Evolutionary conservation across 352 stramenopile genomes (phyloP).

Genomic region (Chrysophaeum taylorii): DNA sequence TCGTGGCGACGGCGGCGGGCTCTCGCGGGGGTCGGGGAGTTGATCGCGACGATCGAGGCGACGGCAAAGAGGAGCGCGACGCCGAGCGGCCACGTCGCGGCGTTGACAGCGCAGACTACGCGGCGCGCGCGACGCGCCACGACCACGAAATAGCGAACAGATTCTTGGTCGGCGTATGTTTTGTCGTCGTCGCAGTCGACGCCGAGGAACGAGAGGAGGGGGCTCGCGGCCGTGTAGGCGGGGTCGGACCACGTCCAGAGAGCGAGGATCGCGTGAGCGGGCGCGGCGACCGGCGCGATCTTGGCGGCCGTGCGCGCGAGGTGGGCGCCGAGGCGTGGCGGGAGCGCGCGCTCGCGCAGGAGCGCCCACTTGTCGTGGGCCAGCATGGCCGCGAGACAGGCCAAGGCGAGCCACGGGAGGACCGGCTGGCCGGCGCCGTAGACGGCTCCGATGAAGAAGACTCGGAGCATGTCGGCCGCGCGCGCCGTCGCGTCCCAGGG

Average conservation of each 20-base stretch:
- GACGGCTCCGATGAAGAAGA: constrained; percentile 13
- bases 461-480: background rate
- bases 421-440: constrained; percentile 6
- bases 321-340: constrained; percentile 2
- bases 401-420: background rate
- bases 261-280: background rate
- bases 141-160: too few relatives aligned
- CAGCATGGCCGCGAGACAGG: background rate
- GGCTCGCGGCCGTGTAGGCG: background rate
- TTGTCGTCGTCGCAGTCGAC: background rate
- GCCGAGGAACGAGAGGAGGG: background rate
- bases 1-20: too few relatives aligned
- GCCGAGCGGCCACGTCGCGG: background rate
- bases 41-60: background rate
- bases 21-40: too few relatives aligned
- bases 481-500: constrained; percentile 12
- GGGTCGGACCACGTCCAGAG: constrained; percentile 5
- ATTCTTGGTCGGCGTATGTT: too few relatives aligned
- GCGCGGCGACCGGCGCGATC: background rate
- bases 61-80: background rate
- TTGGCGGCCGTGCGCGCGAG: constrained; percentile 4
- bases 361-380: constrained; percentile 16
- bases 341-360: background rate
- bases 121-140: too few relatives aligned
- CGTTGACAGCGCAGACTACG: too few relatives aligned